Evolutionary conservation across 331 rosid species (phyloP).

Genomic region (Acacia pycnantha): DNA sequence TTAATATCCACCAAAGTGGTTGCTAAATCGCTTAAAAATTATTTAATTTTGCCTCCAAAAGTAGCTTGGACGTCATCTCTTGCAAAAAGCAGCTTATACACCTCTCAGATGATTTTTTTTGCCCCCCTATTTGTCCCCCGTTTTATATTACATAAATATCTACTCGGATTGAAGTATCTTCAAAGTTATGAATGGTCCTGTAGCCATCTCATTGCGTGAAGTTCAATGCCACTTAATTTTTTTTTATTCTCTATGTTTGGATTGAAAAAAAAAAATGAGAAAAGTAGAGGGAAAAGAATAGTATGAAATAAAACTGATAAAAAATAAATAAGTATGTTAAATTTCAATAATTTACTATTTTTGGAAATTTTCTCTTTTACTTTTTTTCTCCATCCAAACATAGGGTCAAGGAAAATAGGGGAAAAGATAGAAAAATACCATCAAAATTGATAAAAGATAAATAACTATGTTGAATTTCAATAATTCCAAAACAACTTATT

Average conservation of each 20-base stretch:
- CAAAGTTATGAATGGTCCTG: neutral
- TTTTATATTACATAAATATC: neutral
- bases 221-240: neutral
- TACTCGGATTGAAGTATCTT: neutral
- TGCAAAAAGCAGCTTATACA: neutral
- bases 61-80: slow-evolving; percentile 3
- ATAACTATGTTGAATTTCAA: no score
- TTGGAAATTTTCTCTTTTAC: no score
- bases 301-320: no score
- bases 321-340: no score
- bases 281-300: no score
- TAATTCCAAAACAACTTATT: no score
- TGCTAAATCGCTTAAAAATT: neutral
- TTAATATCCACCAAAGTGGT: neutral
- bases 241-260: neutral
- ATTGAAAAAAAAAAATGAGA: no score
- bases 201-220: neutral
- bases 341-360: no score
- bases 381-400: no score
- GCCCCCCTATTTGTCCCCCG: neutral
- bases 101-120: neutral
- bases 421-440: no score
- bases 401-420: no score
- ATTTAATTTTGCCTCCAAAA: neutral
- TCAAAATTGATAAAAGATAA: no score